A percentile compares a stretch with the other conserved stretches of the same genome.
phyloP scores from a whole-genome alignment of 2,329 filamentous ascomycete species.

The Epichloe scottii region DNA sequence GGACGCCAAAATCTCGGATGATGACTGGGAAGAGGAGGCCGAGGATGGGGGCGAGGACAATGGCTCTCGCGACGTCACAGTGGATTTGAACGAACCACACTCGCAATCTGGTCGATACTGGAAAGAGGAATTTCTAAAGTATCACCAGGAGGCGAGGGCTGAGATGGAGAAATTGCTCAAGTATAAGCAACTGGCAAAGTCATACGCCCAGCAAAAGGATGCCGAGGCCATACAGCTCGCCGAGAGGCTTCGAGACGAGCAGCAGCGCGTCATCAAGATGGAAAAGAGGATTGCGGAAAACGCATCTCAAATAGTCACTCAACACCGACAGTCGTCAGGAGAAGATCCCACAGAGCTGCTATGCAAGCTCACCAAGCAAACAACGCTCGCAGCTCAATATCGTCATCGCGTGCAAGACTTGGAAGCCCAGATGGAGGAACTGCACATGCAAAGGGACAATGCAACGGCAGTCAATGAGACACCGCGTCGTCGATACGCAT shows the following conservation, averaged over 20 bases:
- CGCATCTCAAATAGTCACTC: conserved; percentile 39
- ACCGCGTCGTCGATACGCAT: conserved; percentile 23
- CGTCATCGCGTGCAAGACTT: conserved; percentile 47
- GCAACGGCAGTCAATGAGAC: conserved; percentile 16
- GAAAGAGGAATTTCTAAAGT: conserved; percentile 66
- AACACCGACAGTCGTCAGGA: conserved; percentile 21
- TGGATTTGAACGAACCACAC: conserved; percentile 60
- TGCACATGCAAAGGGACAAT: conserved; percentile 24
- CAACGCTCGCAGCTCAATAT: conserved; percentile 44
- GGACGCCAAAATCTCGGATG: conserved; percentile 21
- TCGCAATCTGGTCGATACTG: conserved; percentile 68
- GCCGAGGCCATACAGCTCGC: conserved; percentile 53
- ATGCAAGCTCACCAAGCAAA: conserved; percentile 44
- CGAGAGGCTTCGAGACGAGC: conserved; percentile 55
- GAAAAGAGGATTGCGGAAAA: conserved; percentile 51
- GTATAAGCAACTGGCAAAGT: conserved; percentile 70
- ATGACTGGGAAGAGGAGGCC: conserved; percentile 34
- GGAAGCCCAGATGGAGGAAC: conserved; percentile 34
- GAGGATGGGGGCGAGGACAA: conserved; percentile 33
- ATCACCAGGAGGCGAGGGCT: conserved; percentile 56
- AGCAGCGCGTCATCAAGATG: conserved; percentile 49
- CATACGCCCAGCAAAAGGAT: conserved; percentile 68
- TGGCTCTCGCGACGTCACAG: conserved; percentile 48
- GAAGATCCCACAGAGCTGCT: conserved; percentile 35
- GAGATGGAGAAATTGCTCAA: conserved; percentile 68